Percentiles rank a stretch among this genome's conserved stretches.
phyloP scores from a whole-genome alignment of 2,329 filamentous ascomycete species.

The Alternaria postmessia region DNA sequence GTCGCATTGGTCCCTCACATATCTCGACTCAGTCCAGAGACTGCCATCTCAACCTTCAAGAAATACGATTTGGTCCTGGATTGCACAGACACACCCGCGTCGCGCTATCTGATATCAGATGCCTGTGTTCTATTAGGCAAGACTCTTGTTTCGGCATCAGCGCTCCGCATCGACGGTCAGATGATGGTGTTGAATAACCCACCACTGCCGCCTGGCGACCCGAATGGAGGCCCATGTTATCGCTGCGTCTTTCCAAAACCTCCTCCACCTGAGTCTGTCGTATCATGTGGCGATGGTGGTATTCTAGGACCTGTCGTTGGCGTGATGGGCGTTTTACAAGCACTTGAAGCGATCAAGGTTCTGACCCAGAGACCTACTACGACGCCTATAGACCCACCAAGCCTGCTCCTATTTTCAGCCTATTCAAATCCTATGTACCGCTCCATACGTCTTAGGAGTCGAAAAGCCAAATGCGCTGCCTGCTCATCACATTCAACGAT shows the following conservation, averaged over 20 bases:
- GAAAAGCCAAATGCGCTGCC: slow-evolving; percentile 75
- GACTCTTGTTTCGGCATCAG: slow-evolving; percentile 87
- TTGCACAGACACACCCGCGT: slow-evolving; percentile 92
- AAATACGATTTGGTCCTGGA: slow-evolving; percentile 87
- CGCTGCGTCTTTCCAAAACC: slow-evolving; percentile 90
- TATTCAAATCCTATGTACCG: slow-evolving; percentile 69
- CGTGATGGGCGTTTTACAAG: slow-evolving; percentile 90
- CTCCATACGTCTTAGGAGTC: slow-evolving; percentile 74
- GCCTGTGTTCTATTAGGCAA: slow-evolving; percentile 81
- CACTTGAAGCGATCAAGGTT: slow-evolving; percentile 87
- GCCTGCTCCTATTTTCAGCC: slow-evolving; percentile 64
- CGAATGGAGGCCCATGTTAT: slow-evolving; percentile 82
- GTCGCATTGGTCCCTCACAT: slow-evolving; percentile 70
- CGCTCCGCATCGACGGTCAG: slow-evolving; percentile 87
- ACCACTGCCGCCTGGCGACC: slow-evolving; percentile 65
- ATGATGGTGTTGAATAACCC: slow-evolving; percentile 88
- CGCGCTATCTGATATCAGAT: slow-evolving; percentile 92
- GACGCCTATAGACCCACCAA: slow-evolving; percentile 43
- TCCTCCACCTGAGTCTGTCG: slow-evolving; percentile 81
- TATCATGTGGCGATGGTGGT: slow-evolving; percentile 90
- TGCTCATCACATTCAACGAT: slow-evolving; percentile 73
- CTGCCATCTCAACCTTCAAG: slow-evolving; percentile 71
- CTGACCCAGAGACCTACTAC: slow-evolving; percentile 58
- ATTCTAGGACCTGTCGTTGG: slow-evolving; percentile 93
- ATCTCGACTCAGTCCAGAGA: slow-evolving; percentile 72